Conservation (phyloP, 345 rosid genomes). For the Rhodamnia argentea region DNA sequence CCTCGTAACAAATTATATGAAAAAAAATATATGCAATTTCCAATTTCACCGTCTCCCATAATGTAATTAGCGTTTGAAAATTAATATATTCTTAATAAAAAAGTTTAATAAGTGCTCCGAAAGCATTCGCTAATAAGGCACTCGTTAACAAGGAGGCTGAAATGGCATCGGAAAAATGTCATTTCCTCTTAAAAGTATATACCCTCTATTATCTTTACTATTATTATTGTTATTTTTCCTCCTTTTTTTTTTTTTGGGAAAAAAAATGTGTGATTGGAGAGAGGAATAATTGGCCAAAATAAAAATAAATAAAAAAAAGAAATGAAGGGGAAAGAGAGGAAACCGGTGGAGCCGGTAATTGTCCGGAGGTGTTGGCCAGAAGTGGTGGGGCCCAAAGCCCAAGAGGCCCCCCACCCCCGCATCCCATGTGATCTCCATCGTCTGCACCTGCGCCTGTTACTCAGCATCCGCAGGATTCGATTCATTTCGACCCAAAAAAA, state of each 20-base stretch:
- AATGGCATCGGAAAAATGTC: neutral
- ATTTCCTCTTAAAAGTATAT: neutral
- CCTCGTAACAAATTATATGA: neutral
- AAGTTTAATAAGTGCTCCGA: neutral
- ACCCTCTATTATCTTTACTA: neutral
- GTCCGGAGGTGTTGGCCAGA: neutral
- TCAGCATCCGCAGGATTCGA: neutral
- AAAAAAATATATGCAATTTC: neutral
- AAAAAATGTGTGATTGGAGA: too few species aligned
- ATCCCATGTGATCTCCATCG: neutral
- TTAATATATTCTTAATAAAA: neutral
- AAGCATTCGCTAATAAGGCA: neutral
- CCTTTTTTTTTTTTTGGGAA: neutral
- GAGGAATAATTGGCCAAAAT: neutral
- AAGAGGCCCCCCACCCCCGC: too few species aligned
- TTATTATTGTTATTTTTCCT: neutral
- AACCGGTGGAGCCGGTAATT: neutral
- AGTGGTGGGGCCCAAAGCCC: neutral
- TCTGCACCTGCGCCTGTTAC: neutral
- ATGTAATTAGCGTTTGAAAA: rapidly evolving
- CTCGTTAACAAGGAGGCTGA: neutral
- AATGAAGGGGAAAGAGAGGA: neutral
- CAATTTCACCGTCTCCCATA: rapidly evolving
- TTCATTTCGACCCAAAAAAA: neutral
- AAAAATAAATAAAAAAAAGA: neutral